phyloP scores from a whole-genome alignment of 495 filamentous ascomycete species.

The Aspergillus carlsbadensis region DNA sequence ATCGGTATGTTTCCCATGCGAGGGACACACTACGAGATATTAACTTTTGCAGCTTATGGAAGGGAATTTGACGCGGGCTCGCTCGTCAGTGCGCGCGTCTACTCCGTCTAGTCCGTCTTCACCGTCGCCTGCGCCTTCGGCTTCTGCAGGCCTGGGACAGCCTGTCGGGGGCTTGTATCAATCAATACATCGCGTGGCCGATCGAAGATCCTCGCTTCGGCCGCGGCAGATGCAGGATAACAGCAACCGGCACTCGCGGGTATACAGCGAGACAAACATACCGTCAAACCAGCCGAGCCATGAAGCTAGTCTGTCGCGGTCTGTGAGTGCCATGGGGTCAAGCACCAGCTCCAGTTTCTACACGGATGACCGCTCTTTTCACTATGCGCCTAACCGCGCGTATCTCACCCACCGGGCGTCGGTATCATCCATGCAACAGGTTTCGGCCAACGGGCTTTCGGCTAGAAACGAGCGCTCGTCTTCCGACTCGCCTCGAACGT shows the following conservation, averaged over 20 bases:
- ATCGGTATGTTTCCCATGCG: slow-evolving; percentile 58
- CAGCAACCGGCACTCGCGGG: slow-evolving; percentile 52
- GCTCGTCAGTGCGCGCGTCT: slow-evolving; percentile 65
- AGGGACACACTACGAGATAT: background rate
- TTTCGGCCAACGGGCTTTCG: slow-evolving; percentile 12
- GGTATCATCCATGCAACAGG: slow-evolving; percentile 28
- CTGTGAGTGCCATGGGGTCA: slow-evolving; percentile 45
- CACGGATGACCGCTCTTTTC: slow-evolving; percentile 42
- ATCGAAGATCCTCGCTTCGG: slow-evolving; percentile 41
- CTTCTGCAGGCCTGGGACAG: slow-evolving; percentile 28
- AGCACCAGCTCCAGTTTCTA: slow-evolving; percentile 33
- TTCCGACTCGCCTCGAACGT: slow-evolving; percentile 29
- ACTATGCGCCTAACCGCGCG: slow-evolving; percentile 36
- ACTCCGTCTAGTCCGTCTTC: slow-evolving; percentile 60
- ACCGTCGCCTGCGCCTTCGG: slow-evolving; percentile 42
- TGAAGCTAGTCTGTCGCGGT: slow-evolving; percentile 37
- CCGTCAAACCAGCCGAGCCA: slow-evolving; percentile 32
- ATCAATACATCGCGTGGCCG: slow-evolving; percentile 39
- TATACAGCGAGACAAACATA: slow-evolving; percentile 58
- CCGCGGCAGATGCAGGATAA: slow-evolving; percentile 42
- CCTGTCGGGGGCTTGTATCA: slow-evolving; percentile 42
- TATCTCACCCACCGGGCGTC: slow-evolving; percentile 43
- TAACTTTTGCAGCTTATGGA: slow-evolving; percentile 73
- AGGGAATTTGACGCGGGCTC: slow-evolving; percentile 77
- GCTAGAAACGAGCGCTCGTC: slow-evolving; percentile 19